These are phyloP conservation scores for Telfairia occidentalis DNA, from an alignment of 331 rosid species.

Conservation along the genomic window DNA sequence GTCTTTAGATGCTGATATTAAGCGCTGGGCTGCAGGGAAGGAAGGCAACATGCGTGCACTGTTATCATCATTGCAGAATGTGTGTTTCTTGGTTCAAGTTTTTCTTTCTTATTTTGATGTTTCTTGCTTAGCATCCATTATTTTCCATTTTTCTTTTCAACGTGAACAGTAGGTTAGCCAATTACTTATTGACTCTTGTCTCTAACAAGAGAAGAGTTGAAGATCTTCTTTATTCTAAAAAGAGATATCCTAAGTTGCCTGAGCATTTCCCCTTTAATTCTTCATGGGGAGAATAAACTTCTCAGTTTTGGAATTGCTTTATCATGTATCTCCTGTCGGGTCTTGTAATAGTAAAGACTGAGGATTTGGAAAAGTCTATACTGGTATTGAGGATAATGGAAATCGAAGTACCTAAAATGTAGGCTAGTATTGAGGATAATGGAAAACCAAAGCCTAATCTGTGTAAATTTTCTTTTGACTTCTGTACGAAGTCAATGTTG, in stretches of 20 bases:
- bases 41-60: slow-evolving; percentile 92
- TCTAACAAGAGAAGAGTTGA: neutral
- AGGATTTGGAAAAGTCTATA: neutral
- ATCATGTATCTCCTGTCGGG: neutral
- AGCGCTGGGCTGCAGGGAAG: slow-evolving; percentile 82
- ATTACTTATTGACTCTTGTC: neutral
- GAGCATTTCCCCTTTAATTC: neutral
- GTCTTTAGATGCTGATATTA: slow-evolving; percentile 41
- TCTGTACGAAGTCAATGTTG: neutral
- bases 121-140: neutral
- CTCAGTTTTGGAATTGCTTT: neutral
- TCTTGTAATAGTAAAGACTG: neutral
- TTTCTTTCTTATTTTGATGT: neutral
- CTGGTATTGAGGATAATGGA: neutral
- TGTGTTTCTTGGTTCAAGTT: slow-evolving; percentile 18
- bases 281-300: neutral
- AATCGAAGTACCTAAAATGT: neutral
- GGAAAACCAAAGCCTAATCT: neutral
- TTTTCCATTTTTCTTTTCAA: neutral
- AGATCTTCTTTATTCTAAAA: neutral
- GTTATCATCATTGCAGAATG: slow-evolving; percentile 63
- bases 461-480: neutral
- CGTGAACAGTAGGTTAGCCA: neutral
- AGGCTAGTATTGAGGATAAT: neutral
- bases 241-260: neutral